Conservation (phyloP, 2,329 filamentous ascomycete species). For the Scleromitrula shiraiana region DNA sequence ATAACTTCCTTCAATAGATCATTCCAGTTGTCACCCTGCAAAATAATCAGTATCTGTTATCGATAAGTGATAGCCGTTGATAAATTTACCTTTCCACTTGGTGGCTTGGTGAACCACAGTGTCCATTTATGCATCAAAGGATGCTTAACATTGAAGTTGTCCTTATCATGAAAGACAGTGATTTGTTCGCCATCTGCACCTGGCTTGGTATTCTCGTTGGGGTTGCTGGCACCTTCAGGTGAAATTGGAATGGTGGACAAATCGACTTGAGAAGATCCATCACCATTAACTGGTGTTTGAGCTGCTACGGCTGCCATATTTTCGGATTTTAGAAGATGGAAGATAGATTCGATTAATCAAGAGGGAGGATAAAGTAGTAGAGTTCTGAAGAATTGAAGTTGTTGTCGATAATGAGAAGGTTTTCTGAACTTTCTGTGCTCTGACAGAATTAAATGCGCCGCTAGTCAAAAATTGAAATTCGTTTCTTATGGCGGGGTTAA, state of each 20-base stretch:
- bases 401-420: neutral
- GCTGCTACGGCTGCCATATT: constrained; percentile 25
- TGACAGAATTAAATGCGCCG: constrained; percentile 5
- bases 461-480: constrained; percentile 8
- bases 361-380: constrained; percentile 2
- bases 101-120: constrained; percentile 98
- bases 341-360: neutral
- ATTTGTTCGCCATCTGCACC: constrained; percentile 53
- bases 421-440: constrained; percentile 2
- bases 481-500: constrained; percentile 3
- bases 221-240: constrained; percentile 51
- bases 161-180: constrained; percentile 95
- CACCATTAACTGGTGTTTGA: constrained; percentile 14
- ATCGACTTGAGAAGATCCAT: constrained; percentile 47
- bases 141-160: constrained; percentile 99
- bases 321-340: constrained; percentile 1
- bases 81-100: constrained; percentile 72
- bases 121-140: constrained; percentile 97
- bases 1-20: constrained; percentile 97
- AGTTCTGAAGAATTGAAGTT: neutral
- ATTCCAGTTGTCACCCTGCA: constrained; percentile 93
- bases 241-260: constrained; percentile 61
- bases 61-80: neutral
- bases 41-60: constrained; percentile 15
- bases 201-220: constrained; percentile 37